A percentile compares a stretch with the other conserved stretches of the same genome.
These are phyloP conservation scores for Leccinum subgranulosum DNA, from an alignment of 768 basidiomycete genomes.

Conservation along the genomic window DNA sequence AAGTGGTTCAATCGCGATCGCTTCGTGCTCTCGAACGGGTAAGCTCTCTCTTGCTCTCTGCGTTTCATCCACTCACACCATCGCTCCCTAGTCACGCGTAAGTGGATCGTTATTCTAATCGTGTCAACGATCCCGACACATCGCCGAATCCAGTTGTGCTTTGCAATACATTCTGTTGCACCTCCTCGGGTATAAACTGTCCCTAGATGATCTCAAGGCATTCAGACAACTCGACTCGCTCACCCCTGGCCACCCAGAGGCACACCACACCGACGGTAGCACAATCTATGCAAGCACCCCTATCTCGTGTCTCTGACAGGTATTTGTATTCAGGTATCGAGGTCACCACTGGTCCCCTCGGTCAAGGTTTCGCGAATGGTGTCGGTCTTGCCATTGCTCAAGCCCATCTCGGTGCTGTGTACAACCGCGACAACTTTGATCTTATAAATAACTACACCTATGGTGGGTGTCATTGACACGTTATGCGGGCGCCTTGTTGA, in stretches of 20 bases:
- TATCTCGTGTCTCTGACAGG: constrained; percentile 7
- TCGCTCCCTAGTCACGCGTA: constrained; percentile 62
- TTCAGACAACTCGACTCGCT: constrained; percentile 90
- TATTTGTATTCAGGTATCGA: constrained; percentile 52
- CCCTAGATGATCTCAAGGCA: constrained; percentile 86
- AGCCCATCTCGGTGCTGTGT: constrained; percentile 85
- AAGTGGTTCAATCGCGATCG: constrained; percentile 97
- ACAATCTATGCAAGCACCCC: background rate
- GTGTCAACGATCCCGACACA: constrained; percentile 1
- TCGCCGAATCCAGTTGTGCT: constrained; percentile 61
- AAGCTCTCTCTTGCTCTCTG: constrained; percentile 12
- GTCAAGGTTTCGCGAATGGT: constrained; percentile 91
- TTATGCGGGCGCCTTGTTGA: constrained; percentile 2
- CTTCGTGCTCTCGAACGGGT: constrained; percentile 96
- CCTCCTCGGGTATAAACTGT: constrained; percentile 87
- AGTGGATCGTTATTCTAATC: constrained; percentile 24
- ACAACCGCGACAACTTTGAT: constrained; percentile 82
- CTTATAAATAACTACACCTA: constrained; percentile 88
- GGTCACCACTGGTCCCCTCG: constrained; percentile 95
- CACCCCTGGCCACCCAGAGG: constrained; percentile 93
- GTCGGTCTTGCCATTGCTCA: constrained; percentile 94
- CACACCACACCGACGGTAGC: constrained; percentile 61
- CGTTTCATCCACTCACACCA: constrained; percentile 10
- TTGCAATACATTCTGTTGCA: constrained; percentile 92
- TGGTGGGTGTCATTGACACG: constrained; percentile 41